Percentiles rank a stretch among this genome's conserved stretches.
Conservation (phyloP, 495 filamentous ascomycete species). For the Xylaria sp. region DNA sequence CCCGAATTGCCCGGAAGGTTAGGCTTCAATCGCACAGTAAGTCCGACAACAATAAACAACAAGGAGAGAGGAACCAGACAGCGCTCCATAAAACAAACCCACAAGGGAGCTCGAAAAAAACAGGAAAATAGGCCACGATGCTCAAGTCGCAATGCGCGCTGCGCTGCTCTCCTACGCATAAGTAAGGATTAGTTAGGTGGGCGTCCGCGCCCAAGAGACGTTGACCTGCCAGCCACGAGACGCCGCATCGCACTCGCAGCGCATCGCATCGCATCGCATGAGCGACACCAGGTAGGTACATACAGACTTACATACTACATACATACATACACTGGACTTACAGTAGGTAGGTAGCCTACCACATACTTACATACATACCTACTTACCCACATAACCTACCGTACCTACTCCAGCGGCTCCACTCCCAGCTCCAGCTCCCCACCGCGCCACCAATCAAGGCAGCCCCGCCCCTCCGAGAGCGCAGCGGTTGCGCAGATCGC, state of each 20-base stretch:
- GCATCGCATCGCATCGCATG: constrained; percentile 13
- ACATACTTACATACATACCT: too few species aligned
- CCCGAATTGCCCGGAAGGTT: neutral
- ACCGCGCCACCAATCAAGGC: constrained; percentile 12
- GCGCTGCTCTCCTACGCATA: too few species aligned
- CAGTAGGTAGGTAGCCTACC: too few species aligned
- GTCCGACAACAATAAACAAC: neutral
- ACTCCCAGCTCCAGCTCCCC: neutral
- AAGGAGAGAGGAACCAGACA: neutral
- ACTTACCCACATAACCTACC: too few species aligned
- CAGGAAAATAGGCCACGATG: neutral
- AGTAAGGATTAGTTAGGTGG: too few species aligned
- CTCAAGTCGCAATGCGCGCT: constrained; percentile 5
- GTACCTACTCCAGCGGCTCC: neutral
- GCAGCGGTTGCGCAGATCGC: constrained; percentile 16
- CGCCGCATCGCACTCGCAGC: neutral
- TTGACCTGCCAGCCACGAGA: neutral
- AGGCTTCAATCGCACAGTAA: neutral
- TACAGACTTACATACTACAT: neutral
- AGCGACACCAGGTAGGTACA: neutral
- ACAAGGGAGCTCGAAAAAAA: neutral
- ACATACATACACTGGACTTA: too few species aligned
- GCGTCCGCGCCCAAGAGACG: neutral
- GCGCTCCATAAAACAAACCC: constrained; percentile 4
- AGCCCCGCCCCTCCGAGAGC: constrained; percentile 17